These are phyloP conservation scores for Aspergillus fischeri DNA, from an alignment of 2,329 filamentous ascomycete species.

Conservation along the genomic window DNA sequence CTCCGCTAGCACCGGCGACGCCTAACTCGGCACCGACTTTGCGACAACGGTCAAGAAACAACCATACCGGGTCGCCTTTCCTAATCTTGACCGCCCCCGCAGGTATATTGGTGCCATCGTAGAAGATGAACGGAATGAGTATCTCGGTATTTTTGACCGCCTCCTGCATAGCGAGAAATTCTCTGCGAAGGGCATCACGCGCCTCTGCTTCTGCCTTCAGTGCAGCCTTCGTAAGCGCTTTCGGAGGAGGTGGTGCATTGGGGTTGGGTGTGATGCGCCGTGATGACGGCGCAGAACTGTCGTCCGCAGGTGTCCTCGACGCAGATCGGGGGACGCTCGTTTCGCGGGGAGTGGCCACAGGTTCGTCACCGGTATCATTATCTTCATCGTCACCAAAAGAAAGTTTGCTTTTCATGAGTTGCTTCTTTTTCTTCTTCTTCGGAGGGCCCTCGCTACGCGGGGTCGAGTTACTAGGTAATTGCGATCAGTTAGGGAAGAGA, in stretches of 20 bases:
- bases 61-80: conserved; percentile 90
- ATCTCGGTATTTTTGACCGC: conserved; percentile 86
- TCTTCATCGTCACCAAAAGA: conserved; percentile 63
- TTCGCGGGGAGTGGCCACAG: conserved; percentile 33
- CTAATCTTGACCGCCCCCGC: conserved; percentile 80
- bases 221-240: conserved; percentile 69
- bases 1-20: conserved; percentile 58
- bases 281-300: conserved; percentile 22
- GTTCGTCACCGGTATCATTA: conserved; percentile 48
- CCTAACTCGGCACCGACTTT: conserved; percentile 84
- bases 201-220: conserved; percentile 75
- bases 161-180: conserved; percentile 80
- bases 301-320: conserved; percentile 33
- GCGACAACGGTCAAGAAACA: conserved; percentile 85
- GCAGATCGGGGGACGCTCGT: conserved; percentile 37
- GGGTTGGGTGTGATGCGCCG: conserved; percentile 43
- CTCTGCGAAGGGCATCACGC: conserved; percentile 67
- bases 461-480: conserved; percentile 54
- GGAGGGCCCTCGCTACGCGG: conserved; percentile 43
- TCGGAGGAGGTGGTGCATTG: conserved; percentile 56
- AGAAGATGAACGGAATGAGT: conserved; percentile 91
- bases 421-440: conserved; percentile 58
- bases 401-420: conserved; percentile 56
- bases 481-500: conserved; percentile 44
- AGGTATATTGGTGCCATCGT: conserved; percentile 86